Evolutionary conservation across 768 basidiomycete genomes (phyloP), one percentile per base, ranked within the genome.

Genomic region (Serendipita sp.): DNA sequence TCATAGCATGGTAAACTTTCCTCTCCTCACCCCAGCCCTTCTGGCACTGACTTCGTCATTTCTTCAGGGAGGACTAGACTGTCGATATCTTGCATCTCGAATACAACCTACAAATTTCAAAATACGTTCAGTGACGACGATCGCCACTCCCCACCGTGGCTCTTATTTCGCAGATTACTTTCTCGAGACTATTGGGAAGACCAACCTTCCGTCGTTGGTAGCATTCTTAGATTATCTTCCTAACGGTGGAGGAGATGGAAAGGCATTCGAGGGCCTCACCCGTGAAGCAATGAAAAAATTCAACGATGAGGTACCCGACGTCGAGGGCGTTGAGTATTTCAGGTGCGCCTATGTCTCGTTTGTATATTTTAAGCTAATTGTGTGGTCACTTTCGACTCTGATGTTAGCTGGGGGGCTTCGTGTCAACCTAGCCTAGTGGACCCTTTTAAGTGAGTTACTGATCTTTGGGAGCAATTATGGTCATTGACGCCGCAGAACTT

Each of bases 131-230:
- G 79, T 97, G 65, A 98, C 95, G 2, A 97, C 94, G 8, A 91
- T 99, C 72, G 88, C 92, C 30, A 89, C 92, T 0, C 96, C 96
- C 1, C 96, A 99, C 69, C 85, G 89, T 45, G 96, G 96, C 4
- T 94, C 92, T 28, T 78, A 87, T 0, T 97, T 98, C 69, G 95
- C 95, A 0, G 89, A 95, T 72, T 89, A 91, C 73, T 90, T 94
- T 72, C 80, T 95, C 52, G 76, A 80, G 10, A 82, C 84, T 18
- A 78, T 91, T n/a, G 88, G 89, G 8, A 79, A 74, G 8, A 70
- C 77, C 11, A 82, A 83, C 47, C 66, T 80, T 3, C 77, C 79
- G 1, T 68, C 75, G 0, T 66, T 80, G 38, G 58, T 79, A 13
- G 69, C 72, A 0, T 62, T 77, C 3, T 81, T 99, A 23, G 88